phyloP scores from a whole-genome alignment of 148 eudicot species.

The Rhododendron vialii region DNA sequence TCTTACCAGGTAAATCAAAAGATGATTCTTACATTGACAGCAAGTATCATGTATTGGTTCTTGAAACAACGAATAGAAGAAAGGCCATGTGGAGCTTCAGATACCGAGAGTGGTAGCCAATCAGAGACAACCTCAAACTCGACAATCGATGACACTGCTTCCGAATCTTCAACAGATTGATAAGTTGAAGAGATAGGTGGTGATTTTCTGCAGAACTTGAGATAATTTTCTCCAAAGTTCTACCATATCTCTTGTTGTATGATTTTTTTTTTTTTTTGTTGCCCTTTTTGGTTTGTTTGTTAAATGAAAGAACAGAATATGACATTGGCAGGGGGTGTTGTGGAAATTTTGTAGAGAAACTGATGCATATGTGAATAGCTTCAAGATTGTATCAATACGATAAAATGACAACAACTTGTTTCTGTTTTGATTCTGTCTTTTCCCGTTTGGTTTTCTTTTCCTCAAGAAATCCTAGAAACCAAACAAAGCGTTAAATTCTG shows the following conservation, averaged over 20 bases:
- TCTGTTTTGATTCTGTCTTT: not conserved
- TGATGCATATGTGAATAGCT: conserved; percentile 17
- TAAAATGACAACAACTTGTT: conserved; percentile 8
- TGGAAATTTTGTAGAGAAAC: conserved; percentile 12
- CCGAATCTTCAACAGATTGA: conserved; percentile 73
- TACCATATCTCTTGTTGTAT: not conserved
- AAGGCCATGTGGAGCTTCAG: conserved; percentile 65
- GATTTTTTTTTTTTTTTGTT: not conserved
- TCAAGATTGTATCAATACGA: not conserved
- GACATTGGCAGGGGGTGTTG: not conserved
- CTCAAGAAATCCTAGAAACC: not conserved
- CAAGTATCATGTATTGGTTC: conserved; percentile 96
- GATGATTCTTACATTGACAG: conserved; percentile 92
- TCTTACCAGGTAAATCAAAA: conserved; percentile 82
- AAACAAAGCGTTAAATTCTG: not conserved
- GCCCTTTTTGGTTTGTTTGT: not conserved
- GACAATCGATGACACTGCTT: conserved; percentile 77
- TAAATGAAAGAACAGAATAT: not conserved
- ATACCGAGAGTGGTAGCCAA: conserved; percentile 78
- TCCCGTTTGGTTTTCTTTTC: not conserved
- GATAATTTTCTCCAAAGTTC: not conserved
- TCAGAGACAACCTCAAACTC: conserved; percentile 76
- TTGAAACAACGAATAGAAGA: conserved; percentile 77
- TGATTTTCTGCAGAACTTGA: not conserved
- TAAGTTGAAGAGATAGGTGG: conserved; percentile 16